These are phyloP conservation scores for Raddia distichophylla DNA, from an alignment of 176 grass and related monocot species.

Conservation along the genomic window DNA sequence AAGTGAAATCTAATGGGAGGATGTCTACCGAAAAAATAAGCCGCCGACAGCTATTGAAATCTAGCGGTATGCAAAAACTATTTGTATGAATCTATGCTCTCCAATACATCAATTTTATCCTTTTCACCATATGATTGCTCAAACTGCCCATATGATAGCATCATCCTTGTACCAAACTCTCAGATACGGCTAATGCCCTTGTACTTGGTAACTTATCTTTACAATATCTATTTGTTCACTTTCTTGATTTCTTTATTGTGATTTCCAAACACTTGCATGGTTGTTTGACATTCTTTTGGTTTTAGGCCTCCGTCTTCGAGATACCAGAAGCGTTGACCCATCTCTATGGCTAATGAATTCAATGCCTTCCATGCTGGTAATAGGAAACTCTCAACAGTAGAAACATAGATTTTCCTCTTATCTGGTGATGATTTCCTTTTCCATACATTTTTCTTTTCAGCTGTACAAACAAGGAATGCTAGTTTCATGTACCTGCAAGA, in stretches of 20 bases:
- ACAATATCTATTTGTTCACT: not conserved
- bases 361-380: constrained; percentile 95
- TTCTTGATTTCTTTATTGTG: not conserved
- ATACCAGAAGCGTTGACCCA: constrained; percentile 94
- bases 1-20: constrained; percentile 80
- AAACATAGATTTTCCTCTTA: not conserved
- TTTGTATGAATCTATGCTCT: not conserved
- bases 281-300: constrained; percentile 19
- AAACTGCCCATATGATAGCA: not conserved
- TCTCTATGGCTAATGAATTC: constrained; percentile 97
- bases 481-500: not conserved
- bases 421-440: not conserved
- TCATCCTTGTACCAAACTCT: not conserved
- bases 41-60: constrained; percentile 90
- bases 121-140: constrained; percentile 19
- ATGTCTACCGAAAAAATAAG: constrained; percentile 86
- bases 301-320: constrained; percentile 82
- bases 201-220: not conserved
- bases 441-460: constrained; percentile 2
- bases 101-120: not conserved
- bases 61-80: constrained; percentile 63
- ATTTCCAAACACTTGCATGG: constrained; percentile 6
- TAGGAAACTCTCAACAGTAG: constrained; percentile 3
- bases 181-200: not conserved
- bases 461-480: constrained; percentile 19